Evolutionary conservation across 371 early-diverging fungal species (phyloP), one percentile per base, ranked within the genome.

Genomic region (Syncephalastrum monosporum): DNA sequence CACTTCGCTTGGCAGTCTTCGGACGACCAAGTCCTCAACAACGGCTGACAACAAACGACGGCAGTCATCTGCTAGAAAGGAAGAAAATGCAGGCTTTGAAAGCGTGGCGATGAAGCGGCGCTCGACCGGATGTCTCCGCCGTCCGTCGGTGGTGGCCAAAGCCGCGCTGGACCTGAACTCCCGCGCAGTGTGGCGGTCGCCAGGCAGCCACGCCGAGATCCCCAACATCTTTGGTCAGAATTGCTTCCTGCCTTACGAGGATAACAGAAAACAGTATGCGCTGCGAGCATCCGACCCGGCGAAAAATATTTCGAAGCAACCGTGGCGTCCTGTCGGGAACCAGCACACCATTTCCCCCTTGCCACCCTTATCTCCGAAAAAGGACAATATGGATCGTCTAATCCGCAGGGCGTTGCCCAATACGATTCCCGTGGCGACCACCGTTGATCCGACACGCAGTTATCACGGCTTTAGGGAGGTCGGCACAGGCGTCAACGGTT

Each of bases 401-500:
- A 68, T 77, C 19, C 68, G 78, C 56, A 77, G 74, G 60, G 67
- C 71, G n/a, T 46, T 77, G 16, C 75, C 78, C 27, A 72, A 70
- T 45, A 33, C 38, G 4, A 47, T 72, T 13, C 67, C 59, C 16
- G 71, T 75, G 5, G 69, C 74, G 10, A 33, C 38, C 10, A 64
- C 72, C 8, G 55, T 72, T 12, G 74, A 79, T 55, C 79, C 79
- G 6, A 60, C 64, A 33, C 70, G 70, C 62, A 68, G 74, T 59
- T 79, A 79, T 42, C 68, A 59, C 24, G 65, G 64, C 7, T 75
- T 75, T 38, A 70, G 72, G 48, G 79, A 79, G 52, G 72, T 79
- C n/a, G 79, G 79, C 54, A 79, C 79, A 51, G 79, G 77, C 50
- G 74, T 74, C 33, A 74, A 74, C 62, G 74, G 74, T 8, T 71